These are phyloP conservation scores for Agapanthus africanus DNA, from an alignment of 106 monocot species.

Conservation along the genomic window DNA sequence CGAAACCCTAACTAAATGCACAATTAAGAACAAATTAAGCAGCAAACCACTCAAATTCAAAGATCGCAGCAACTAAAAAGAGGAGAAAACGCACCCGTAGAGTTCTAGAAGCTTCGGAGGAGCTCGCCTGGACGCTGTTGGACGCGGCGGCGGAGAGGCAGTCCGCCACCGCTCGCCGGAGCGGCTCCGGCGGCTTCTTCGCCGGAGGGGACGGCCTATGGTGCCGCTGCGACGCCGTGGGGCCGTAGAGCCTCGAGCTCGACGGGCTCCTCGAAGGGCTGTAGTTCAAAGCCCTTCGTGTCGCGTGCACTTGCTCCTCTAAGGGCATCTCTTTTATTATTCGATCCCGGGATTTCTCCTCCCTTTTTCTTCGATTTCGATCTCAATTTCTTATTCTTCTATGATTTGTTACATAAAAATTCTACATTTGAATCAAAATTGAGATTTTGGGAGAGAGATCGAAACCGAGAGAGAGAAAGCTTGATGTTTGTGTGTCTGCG, in stretches of 20 bases:
- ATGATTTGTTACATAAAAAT: not conserved
- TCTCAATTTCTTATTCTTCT: not conserved
- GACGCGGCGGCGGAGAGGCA: constrained; percentile 38
- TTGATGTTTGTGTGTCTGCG: too few relatives aligned
- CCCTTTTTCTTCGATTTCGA: not conserved
- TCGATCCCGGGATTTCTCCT: too few relatives aligned
- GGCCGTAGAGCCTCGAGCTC: constrained; percentile 21
- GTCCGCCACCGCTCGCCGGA: constrained; percentile 53
- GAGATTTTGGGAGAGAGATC: too few relatives aligned
- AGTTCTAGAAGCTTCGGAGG: constrained; percentile 37
- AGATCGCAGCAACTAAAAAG: not conserved
- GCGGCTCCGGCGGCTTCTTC: constrained; percentile 58
- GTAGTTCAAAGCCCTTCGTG: constrained; percentile 23
- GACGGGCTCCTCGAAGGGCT: constrained; percentile 31
- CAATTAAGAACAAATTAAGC: not conserved
- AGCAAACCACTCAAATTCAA: not conserved
- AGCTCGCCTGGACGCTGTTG: constrained; percentile 27
- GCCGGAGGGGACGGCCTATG: constrained; percentile 13
- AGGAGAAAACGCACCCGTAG: constrained; percentile 28
- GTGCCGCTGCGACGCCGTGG: constrained; percentile 18
- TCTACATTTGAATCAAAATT: constrained; percentile 3
- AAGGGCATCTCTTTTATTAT: constrained; percentile 4
- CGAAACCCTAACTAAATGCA: not conserved
- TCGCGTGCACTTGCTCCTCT: constrained; percentile 2
- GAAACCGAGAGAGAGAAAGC: too few relatives aligned